Evolutionary conservation across 305 asterid genomes (phyloP).

Genomic region (Ruellia speciosa): DNA sequence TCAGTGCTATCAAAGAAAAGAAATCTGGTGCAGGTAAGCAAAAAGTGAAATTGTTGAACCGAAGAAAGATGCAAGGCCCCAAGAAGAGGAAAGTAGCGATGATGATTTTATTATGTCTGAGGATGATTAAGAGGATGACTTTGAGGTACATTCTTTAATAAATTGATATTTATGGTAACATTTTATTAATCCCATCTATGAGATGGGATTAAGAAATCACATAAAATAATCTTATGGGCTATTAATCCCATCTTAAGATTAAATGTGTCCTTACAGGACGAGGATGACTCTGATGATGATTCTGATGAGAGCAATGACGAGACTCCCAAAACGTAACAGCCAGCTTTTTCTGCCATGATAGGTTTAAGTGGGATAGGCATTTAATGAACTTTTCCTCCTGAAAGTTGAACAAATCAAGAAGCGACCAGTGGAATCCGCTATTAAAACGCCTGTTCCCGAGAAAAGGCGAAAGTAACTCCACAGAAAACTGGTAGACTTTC

Average conservation of each 20-base stretch:
- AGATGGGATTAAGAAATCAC: too few relatives aligned
- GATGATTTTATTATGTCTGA: constrained; percentile 34
- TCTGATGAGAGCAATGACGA: constrained; percentile 49
- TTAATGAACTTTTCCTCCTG: neutral
- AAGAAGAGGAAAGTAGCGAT: constrained; percentile 34
- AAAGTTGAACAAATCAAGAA: constrained; percentile 54
- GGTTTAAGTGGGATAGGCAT: constrained; percentile 2
- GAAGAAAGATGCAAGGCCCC: constrained; percentile 22
- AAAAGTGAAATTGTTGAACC: constrained; percentile 55
- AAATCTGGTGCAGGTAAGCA: constrained; percentile 45
- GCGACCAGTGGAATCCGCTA: constrained; percentile 37
- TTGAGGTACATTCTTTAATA: constrained; percentile 34
- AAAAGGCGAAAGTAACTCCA: constrained; percentile 70
- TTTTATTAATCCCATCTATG: too few relatives aligned
- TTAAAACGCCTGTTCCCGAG: constrained; percentile 44
- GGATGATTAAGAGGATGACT: constrained; percentile 35
- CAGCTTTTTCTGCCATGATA: neutral
- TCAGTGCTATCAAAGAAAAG: constrained; percentile 26
- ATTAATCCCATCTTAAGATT: neutral
- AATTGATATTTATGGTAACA: too few relatives aligned
- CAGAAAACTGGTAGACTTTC: constrained; percentile 52
- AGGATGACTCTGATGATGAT: constrained; percentile 33
- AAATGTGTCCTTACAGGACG: constrained; percentile 24
- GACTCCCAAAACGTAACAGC: constrained; percentile 53
- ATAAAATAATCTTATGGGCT: neutral